Conservation (phyloP, 1,284 basidiomycete genomes). For the Cutaneotrichosporon mucoides region DNA sequence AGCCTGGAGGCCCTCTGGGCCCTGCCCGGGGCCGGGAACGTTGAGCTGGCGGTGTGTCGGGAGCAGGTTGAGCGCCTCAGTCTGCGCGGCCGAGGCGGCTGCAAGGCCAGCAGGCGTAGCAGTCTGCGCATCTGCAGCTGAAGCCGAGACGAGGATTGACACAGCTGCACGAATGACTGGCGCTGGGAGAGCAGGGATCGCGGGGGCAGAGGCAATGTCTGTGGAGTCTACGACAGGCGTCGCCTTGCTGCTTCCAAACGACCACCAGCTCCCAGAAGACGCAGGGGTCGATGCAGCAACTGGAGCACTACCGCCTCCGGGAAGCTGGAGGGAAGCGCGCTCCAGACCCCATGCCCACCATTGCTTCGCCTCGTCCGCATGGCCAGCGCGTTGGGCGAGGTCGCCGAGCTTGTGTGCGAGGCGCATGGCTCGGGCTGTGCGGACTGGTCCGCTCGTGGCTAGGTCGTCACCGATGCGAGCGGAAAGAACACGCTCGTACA, state of each 20-base stretch:
- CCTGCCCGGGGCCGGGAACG: constrained; percentile 57
- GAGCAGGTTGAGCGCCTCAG: constrained; percentile 78
- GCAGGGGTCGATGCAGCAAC: not conserved
- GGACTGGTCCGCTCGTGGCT: not conserved
- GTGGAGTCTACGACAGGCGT: not conserved
- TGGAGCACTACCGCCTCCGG: not conserved
- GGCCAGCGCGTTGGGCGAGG: constrained; percentile 33
- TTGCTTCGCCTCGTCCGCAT: constrained; percentile 24
- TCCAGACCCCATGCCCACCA: constrained; percentile 47
- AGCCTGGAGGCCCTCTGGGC: constrained; percentile 58
- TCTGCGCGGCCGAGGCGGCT: constrained; percentile 80
- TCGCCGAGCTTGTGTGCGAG: constrained; percentile 47
- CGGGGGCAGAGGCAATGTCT: not conserved
- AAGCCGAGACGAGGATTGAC: constrained; percentile 64
- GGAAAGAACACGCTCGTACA: constrained; percentile 58
- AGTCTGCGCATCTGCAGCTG: constrained; percentile 61
- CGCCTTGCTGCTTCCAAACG: not conserved
- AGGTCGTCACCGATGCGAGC: constrained; percentile 3
- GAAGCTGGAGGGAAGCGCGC: constrained; percentile 21
- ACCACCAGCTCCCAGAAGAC: constrained; percentile 3
- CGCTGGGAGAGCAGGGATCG: constrained; percentile 21
- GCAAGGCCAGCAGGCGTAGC: constrained; percentile 60
- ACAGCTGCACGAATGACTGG: constrained; percentile 65
- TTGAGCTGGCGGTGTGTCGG: constrained; percentile 42
- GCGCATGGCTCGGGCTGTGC: constrained; percentile 29